Evolutionary conservation across 2,329 filamentous ascomycete genomes (phyloP).

Genomic region (Diaporthe vaccinii): DNA sequence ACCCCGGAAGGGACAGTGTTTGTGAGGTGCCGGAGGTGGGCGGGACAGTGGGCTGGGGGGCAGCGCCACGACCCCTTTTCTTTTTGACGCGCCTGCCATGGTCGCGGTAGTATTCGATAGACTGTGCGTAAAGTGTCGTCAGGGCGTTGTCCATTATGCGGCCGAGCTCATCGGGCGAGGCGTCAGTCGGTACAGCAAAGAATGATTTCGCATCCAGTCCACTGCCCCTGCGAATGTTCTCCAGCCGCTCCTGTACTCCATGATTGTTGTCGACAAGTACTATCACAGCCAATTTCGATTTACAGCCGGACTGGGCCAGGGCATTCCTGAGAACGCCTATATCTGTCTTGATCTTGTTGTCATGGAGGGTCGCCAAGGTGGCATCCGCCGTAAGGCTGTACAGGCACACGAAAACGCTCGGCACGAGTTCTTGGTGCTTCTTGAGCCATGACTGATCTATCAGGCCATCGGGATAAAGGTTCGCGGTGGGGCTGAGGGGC

Average conservation of each 20-base stretch:
- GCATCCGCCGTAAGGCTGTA: conserved; percentile 82
- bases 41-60: conserved; percentile 85
- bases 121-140: conserved; percentile 77
- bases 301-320: conserved; percentile 79
- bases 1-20: conserved; percentile 85
- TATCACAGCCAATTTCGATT: conserved; percentile 81
- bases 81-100: conserved; percentile 91
- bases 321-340: conserved; percentile 82
- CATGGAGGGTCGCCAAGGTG: conserved; percentile 81
- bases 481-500: conserved; percentile 85
- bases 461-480: conserved; percentile 90
- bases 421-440: conserved; percentile 89
- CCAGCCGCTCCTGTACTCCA: conserved; percentile 76
- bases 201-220: conserved; percentile 86
- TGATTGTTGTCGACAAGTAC: conserved; percentile 78
- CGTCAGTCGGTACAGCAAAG: conserved; percentile 84
- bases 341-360: conserved; percentile 89
- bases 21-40: conserved; percentile 88
- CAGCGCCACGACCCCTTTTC: conserved; percentile 84
- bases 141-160: conserved; percentile 82
- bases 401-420: conserved; percentile 84
- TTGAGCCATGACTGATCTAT: conserved; percentile 85
- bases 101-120: conserved; percentile 93
- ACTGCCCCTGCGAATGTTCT: conserved; percentile 83
- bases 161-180: conserved; percentile 78